phyloP scores from a whole-genome alignment of 1,139 yeast species.

The Groenewaldozyma sp. region DNA sequence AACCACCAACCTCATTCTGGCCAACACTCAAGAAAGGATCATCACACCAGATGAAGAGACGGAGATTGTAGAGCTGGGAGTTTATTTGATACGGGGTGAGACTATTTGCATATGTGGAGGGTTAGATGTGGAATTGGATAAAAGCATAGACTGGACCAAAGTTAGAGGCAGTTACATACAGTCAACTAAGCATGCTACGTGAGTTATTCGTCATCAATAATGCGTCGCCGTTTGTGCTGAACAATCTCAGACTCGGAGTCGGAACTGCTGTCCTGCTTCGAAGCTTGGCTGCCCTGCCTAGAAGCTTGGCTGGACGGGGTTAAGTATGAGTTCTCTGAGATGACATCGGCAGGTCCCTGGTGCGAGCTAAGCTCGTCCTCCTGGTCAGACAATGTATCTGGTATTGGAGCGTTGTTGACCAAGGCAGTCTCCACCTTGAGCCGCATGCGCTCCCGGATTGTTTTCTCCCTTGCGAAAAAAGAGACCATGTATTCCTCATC shows the following conservation, averaged over 20 bases:
- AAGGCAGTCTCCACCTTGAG: too few relatives aligned
- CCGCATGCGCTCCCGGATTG: conserved; percentile 35
- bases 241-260: too few relatives aligned
- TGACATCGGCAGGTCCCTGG: too few relatives aligned
- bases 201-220: too few relatives aligned
- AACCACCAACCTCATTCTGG: conserved; percentile 61
- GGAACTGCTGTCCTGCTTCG: too few relatives aligned
- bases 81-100: conserved; percentile 72
- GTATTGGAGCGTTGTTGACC: too few relatives aligned
- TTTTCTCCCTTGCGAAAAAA: conserved; percentile 53
- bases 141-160: conserved; percentile 47
- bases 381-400: too few relatives aligned
- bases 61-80: conserved; percentile 50
- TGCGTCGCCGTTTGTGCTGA: too few relatives aligned
- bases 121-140: conserved; percentile 46
- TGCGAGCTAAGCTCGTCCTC: too few relatives aligned
- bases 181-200: conserved; percentile 24
- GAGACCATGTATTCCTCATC: conserved; percentile 47
- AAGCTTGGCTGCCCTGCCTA: too few relatives aligned
- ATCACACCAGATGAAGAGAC: conserved; percentile 38
- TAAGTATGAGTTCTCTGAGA: too few relatives aligned
- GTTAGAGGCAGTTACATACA: conserved; percentile 30
- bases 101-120: conserved; percentile 70
- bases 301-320: too few relatives aligned
- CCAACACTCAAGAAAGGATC: conserved; percentile 48